A percentile compares a stretch with the other conserved stretches of the same genome.
Evolutionary conservation across 2,329 filamentous ascomycete genomes (phyloP).

Genomic region (Bipolaris gigantea): DNA sequence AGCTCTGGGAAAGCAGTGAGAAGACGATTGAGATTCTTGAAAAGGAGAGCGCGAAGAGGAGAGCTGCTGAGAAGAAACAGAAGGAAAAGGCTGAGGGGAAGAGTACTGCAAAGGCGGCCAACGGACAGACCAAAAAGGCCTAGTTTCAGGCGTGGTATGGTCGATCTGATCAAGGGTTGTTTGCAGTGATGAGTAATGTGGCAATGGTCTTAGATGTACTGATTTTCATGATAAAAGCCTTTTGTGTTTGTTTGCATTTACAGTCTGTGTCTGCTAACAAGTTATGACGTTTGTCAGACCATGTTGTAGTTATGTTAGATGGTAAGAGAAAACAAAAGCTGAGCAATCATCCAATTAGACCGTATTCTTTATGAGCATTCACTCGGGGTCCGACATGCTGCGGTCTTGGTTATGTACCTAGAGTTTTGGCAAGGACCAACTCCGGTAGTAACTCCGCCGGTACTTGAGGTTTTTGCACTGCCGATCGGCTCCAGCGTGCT

Average conservation of each 20-base stretch:
- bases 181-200: neutral
- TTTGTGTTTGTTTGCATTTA: neutral
- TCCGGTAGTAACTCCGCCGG: no score
- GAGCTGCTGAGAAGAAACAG: conserved; percentile 61
- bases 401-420: neutral
- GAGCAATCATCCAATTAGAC: neutral
- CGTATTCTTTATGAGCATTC: neutral
- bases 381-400: neutral
- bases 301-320: neutral
- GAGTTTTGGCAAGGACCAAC: neutral
- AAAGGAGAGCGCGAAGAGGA: conserved; percentile 70
- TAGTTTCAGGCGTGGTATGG: neutral
- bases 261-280: neutral
- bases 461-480: no score
- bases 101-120: conserved; percentile 21
- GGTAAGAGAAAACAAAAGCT: neutral
- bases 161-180: neutral
- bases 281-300: neutral
- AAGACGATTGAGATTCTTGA: conserved; percentile 78
- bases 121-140: conserved; percentile 28
- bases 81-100: conserved; percentile 38
- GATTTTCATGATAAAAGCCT: neutral
- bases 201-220: neutral
- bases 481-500: no score
- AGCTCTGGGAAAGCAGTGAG: conserved; percentile 85